Conservation (phyloP, 768 basidiomycete species). For the Galerina marginata region DNA sequence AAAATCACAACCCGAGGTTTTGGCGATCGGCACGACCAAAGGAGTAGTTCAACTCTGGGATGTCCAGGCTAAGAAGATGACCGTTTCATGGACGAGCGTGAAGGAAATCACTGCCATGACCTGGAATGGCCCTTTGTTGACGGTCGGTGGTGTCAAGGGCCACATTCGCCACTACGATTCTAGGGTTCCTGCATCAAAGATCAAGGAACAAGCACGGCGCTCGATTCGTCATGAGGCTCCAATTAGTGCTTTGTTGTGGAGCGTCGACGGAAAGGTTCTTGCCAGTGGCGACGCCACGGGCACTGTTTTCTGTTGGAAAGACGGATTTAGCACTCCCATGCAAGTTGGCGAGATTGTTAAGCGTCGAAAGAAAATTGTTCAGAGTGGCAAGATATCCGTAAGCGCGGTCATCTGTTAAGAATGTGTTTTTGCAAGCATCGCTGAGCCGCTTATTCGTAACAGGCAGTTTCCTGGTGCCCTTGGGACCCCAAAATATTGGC, state of each 20-base stretch:
- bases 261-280: slow-evolving; percentile 64
- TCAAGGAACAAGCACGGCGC: slow-evolving; percentile 68
- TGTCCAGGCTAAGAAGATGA: slow-evolving; percentile 57
- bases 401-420: slow-evolving; percentile 17
- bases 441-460: slow-evolving; percentile 6
- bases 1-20: slow-evolving; percentile 38
- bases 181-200: slow-evolving; percentile 51
- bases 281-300: slow-evolving; percentile 83
- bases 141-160: slow-evolving; percentile 72
- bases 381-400: slow-evolving; percentile 62
- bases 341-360: slow-evolving; percentile 61
- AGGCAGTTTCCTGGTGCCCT: slow-evolving; percentile 87
- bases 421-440: background rate
- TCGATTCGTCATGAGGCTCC: slow-evolving; percentile 70
- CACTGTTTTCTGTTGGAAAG: slow-evolving; percentile 79
- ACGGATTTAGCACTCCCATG: slow-evolving; percentile 53
- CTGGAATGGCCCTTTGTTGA: slow-evolving; percentile 72
- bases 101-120: slow-evolving; percentile 65
- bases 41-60: slow-evolving; percentile 81
- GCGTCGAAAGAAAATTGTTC: slow-evolving; percentile 73
- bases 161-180: slow-evolving; percentile 79
- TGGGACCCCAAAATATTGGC: slow-evolving; percentile 82
- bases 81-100: slow-evolving; percentile 54
- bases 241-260: slow-evolving; percentile 72
- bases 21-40: slow-evolving; percentile 66